Evolutionary conservation across 768 basidiomycete genomes (phyloP).

Genomic region (Asterophora lycoperdoides): DNA sequence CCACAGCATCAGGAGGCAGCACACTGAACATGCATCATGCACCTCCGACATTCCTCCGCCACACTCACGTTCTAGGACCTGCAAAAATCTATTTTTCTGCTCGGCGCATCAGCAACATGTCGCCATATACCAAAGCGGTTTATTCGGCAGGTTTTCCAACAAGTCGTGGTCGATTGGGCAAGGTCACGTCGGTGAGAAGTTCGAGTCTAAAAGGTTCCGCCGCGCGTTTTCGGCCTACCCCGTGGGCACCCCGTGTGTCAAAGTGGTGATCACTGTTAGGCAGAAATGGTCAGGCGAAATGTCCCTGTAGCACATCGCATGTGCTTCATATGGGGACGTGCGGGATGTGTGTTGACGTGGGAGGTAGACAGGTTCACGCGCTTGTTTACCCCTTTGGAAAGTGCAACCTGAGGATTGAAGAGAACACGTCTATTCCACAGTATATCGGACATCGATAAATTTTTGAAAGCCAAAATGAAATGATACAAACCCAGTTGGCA

Average conservation of each 20-base stretch:
- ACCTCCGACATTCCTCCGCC: conserved; percentile 17
- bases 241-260: background rate
- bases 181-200: background rate
- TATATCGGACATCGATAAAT: background rate
- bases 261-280: too few relatives aligned
- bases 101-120: conserved; percentile 7
- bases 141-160: conserved; percentile 2
- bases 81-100: background rate
- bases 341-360: too few relatives aligned
- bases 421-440: background rate
- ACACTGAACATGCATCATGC: conserved; percentile 14
- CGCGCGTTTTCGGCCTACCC: background rate
- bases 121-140: background rate
- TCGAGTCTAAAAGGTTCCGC: background rate
- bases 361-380: too few relatives aligned
- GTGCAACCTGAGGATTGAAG: background rate
- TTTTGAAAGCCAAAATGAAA: background rate
- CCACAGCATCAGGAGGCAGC: background rate
- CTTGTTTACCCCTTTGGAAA: background rate
- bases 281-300: background rate
- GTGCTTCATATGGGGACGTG: too few relatives aligned
- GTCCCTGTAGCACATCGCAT: background rate
- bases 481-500: background rate
- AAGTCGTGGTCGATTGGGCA: background rate
- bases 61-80: background rate